A percentile compares a stretch with the other conserved stretches of the same genome.
Evolutionary conservation across 177 flowering plant species (phyloP).

Genomic region (Vitis hybrid): DNA sequence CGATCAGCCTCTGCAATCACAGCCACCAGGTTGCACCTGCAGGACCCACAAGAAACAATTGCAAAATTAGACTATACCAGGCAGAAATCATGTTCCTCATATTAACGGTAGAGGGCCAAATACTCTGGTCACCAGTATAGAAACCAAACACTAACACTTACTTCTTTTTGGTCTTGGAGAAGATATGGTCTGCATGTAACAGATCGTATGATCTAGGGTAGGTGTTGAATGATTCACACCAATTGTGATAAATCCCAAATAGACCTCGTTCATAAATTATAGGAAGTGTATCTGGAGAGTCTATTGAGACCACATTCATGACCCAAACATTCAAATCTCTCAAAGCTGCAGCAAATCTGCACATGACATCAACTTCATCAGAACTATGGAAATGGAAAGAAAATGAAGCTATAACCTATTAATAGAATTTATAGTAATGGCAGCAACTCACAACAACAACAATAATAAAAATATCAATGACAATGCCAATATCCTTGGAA

Average conservation of each 20-base stretch:
- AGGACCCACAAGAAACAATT: constrained; percentile 1
- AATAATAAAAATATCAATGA: background rate
- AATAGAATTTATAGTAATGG: background rate
- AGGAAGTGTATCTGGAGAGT: constrained; percentile 92
- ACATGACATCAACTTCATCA: constrained; percentile 14
- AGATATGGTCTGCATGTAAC: constrained; percentile 94
- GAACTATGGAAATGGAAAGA: background rate
- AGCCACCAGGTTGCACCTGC: constrained; percentile 67
- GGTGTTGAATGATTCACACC: constrained; percentile 97
- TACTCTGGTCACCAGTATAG: too few species aligned
- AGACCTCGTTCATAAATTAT: constrained; percentile 92
- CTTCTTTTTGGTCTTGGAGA: constrained; percentile 72
- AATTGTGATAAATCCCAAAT: constrained; percentile 94
- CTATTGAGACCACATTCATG: constrained; percentile 85
- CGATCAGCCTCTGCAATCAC: constrained; percentile 80
- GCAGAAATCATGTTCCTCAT: background rate
- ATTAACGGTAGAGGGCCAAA: too few species aligned
- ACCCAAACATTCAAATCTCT: constrained; percentile 91
- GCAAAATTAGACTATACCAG: background rate
- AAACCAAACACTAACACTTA: constrained; percentile 4
- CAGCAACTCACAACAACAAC: background rate
- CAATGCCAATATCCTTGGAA: too few species aligned
- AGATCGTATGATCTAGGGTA: constrained; percentile 96
- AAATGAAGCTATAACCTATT: too few species aligned
- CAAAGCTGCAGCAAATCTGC: constrained; percentile 95